These are phyloP conservation scores for Corymbia maculata DNA, from an alignment of 345 rosid species.

Conservation along the genomic window DNA sequence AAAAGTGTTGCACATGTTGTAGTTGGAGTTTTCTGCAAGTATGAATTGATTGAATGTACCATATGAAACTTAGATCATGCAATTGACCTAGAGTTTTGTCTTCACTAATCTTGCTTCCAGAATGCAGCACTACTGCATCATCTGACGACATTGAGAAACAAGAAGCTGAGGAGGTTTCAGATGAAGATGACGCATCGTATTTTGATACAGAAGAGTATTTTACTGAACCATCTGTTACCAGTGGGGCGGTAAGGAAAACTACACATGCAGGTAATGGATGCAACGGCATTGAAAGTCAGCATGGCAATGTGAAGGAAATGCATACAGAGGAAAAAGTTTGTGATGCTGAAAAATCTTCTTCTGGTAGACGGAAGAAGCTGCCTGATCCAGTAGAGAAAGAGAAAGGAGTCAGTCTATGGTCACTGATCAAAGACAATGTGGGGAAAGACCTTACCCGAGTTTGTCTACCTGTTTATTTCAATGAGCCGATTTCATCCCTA, in stretches of 20 bases:
- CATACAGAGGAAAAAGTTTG: conserved; percentile 10
- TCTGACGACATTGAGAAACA: conserved; percentile 93
- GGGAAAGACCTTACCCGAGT: conserved; percentile 97
- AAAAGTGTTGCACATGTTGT: background rate
- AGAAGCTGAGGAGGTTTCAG: conserved; percentile 81
- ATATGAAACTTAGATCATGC: background rate
- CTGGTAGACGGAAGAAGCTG: conserved; percentile 74
- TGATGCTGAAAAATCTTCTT: conserved; percentile 18
- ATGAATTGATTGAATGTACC: background rate
- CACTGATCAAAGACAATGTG: conserved; percentile 96
- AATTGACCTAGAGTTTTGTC: background rate
- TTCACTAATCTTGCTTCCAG: conserved; percentile 35
- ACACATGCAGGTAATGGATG: conserved; percentile 9
- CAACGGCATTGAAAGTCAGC: conserved; percentile 3
- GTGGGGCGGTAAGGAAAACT: conserved; percentile 26
- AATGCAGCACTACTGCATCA: conserved; percentile 94
- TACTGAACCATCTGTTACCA: conserved; percentile 24
- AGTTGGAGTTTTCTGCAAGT: background rate
- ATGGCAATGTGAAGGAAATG: conserved; percentile 27
- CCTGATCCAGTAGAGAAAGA: conserved; percentile 95
- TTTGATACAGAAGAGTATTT: conserved; percentile 71
- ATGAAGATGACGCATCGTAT: conserved; percentile 71
- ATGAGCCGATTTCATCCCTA: conserved; percentile 96
- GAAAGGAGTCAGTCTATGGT: conserved; percentile 98
- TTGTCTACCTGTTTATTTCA: conserved; percentile 96